These are phyloP conservation scores for Lyophyllum atratum DNA, from an alignment of 768 basidiomycete species.

Conservation along the genomic window DNA sequence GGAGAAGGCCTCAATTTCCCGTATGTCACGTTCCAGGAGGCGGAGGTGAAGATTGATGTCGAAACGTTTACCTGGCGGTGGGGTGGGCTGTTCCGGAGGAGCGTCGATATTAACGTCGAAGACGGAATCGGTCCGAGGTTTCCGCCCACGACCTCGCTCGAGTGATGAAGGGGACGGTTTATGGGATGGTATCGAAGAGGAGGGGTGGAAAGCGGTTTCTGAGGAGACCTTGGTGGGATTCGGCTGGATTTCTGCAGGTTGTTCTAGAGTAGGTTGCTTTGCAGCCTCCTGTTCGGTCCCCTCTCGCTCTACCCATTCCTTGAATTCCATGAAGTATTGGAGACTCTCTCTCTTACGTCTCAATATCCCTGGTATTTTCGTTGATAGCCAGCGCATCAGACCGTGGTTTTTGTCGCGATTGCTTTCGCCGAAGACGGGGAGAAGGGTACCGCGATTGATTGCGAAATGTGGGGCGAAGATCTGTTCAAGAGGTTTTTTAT, in stretches of 20 bases:
- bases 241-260: no score
- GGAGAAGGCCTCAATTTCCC: slow-evolving; percentile 48
- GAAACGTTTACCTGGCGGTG: slow-evolving; percentile 39
- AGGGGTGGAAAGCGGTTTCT: neutral
- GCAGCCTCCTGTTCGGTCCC: slow-evolving; percentile 10
- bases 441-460: slow-evolving; percentile 55
- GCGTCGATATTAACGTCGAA: slow-evolving; percentile 41
- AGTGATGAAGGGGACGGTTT: slow-evolving; percentile 3
- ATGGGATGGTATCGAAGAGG: neutral
- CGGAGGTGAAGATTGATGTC: slow-evolving; percentile 56
- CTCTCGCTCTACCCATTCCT: slow-evolving; percentile 23
- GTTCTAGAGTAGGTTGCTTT: slow-evolving; percentile 14
- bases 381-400: slow-evolving; percentile 60
- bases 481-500: slow-evolving; percentile 28
- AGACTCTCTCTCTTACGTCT: slow-evolving; percentile 52
- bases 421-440: slow-evolving; percentile 58
- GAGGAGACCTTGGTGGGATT: no score
- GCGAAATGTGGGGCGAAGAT: slow-evolving; percentile 53
- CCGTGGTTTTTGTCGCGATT: slow-evolving; percentile 61
- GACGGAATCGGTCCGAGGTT: slow-evolving; percentile 13
- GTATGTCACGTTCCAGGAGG: slow-evolving; percentile 56
- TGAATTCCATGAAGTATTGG: slow-evolving; percentile 38
- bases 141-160: slow-evolving; percentile 8
- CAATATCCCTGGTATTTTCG: slow-evolving; percentile 46
- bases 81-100: slow-evolving; percentile 16